Evolutionary conservation across 2,329 filamentous ascomycete species (phyloP).

Genomic region (Neofusicoccum kwambonambiense): DNA sequence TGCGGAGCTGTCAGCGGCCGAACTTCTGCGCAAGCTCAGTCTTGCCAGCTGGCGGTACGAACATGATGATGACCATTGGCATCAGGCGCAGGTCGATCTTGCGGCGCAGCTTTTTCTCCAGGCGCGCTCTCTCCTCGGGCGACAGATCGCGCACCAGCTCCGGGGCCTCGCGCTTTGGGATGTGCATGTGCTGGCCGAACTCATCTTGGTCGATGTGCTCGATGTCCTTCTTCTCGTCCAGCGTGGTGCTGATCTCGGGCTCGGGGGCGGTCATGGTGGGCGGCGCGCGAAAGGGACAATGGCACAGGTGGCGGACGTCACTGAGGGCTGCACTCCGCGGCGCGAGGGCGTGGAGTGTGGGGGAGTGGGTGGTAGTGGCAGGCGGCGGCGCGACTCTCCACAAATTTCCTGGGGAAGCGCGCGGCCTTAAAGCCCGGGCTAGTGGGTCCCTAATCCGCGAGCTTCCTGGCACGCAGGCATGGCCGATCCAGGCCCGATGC

Average conservation of each 20-base stretch:
- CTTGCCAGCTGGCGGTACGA: slow-evolving; percentile 32
- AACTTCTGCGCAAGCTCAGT: background rate
- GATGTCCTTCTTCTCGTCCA: slow-evolving; percentile 7
- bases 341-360: background rate
- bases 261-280: background rate
- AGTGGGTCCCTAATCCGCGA: background rate
- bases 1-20: slow-evolving; percentile 40
- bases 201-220: slow-evolving; percentile 14
- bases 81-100: slow-evolving; percentile 70
- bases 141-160: slow-evolving; percentile 45
- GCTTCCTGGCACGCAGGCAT: background rate
- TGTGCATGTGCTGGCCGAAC: slow-evolving; percentile 5
- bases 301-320: background rate
- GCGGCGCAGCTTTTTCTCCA: slow-evolving; percentile 61
- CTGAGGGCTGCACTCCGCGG: background rate
- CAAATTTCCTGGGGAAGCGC: slow-evolving; percentile 2
- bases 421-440: background rate
- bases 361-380: background rate
- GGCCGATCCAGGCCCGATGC: background rate
- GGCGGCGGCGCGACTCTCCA: background rate
- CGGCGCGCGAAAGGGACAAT: background rate
- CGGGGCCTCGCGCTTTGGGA: slow-evolving; percentile 24
- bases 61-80: slow-evolving; percentile 70
- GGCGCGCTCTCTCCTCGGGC: slow-evolving; percentile 50
- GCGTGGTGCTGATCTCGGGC: background rate